Evolutionary conservation across 257 asterid genomes (phyloP), one percentile per base, ranked within the genome.

Genomic region (Coffea canephora): DNA sequence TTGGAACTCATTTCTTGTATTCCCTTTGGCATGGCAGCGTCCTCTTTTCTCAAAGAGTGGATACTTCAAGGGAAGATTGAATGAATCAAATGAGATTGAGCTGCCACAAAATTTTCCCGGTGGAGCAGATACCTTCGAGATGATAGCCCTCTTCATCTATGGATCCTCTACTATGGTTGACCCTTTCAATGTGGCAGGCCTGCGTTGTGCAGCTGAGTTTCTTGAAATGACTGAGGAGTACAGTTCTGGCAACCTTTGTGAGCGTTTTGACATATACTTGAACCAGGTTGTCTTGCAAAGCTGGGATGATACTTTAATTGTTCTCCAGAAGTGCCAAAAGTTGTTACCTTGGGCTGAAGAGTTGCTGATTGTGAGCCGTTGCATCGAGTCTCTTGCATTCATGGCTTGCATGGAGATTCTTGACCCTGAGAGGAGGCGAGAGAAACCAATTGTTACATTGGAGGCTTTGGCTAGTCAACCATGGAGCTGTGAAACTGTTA

Each of bases 391-490:
- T 9, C 88, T 91, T 2, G 93, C 97, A 0, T 92, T 92, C 91
- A 90, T 92, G 97, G 92, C 97, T 10, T 92, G 96, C 79, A 92
- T 91, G 97, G 97, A 92, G 82, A 91, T 92, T 86, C 97, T 92
- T 54, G 97, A 92, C 75, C 97, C 96, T 1, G 96, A 91, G 78
- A 86, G 92, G 87, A 81, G 92, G 74, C 75, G 92, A 74, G 97
- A 89, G 62, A 88, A 81, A 36, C 93, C 93, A 9, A 91, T 84
- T 34, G 83, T 85, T 69, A 85, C 95, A 0, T 27, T 85, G 71
- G 92, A 90, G 79, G 81, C 87, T 27, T 82, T 90, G 81, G 81
- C 88, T 69, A 55, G 31, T 69, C 85, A 79, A 78, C 85, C 83
- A 31, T 89, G 96, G 93, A 84, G 68, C 41, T 77, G 69, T 57